Evolutionary conservation across 768 basidiomycete species (phyloP).

Genomic region (Glaciozyma antarctica): DNA sequence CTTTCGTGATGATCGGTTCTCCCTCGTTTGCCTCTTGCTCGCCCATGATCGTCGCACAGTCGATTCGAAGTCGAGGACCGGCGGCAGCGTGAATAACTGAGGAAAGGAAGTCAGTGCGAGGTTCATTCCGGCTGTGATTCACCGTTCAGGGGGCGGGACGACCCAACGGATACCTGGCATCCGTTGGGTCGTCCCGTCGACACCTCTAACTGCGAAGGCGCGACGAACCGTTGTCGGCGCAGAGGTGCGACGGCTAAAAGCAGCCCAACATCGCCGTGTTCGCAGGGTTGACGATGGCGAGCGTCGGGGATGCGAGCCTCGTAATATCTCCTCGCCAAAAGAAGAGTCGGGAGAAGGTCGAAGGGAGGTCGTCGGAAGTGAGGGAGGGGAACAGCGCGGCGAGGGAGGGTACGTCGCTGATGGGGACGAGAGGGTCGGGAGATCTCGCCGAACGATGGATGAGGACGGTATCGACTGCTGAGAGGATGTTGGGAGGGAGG

Average conservation of each 20-base stretch:
- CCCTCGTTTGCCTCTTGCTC: background rate
- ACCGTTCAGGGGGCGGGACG: too few species aligned
- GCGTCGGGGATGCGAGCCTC: background rate
- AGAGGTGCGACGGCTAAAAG: slow-evolving; percentile 7
- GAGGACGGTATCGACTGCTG: too few species aligned
- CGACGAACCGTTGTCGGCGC: slow-evolving; percentile 4
- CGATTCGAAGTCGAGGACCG: background rate
- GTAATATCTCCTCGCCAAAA: slow-evolving; percentile 9
- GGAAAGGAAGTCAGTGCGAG: background rate
- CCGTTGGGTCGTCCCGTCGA: too few species aligned
- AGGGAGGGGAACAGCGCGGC: too few species aligned
- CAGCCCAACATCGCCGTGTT: slow-evolving; percentile 11
- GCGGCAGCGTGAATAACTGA: slow-evolving; percentile 3
- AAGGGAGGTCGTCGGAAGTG: too few species aligned
- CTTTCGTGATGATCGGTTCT: background rate
- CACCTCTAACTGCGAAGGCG: too few species aligned
- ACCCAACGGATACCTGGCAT: too few species aligned
- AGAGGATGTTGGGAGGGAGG: too few species aligned
- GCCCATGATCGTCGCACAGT: slow-evolving; percentile 1
- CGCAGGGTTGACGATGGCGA: slow-evolving; percentile 9
- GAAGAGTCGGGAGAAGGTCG: background rate
- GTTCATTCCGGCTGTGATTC: too few species aligned
- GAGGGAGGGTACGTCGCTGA: too few species aligned
- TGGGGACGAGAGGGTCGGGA: too few species aligned
- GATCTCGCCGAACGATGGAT: too few species aligned